Evolutionary conservation across 73 alveolate species (phyloP).

Genomic region (Paramecium pentaurelia): DNA sequence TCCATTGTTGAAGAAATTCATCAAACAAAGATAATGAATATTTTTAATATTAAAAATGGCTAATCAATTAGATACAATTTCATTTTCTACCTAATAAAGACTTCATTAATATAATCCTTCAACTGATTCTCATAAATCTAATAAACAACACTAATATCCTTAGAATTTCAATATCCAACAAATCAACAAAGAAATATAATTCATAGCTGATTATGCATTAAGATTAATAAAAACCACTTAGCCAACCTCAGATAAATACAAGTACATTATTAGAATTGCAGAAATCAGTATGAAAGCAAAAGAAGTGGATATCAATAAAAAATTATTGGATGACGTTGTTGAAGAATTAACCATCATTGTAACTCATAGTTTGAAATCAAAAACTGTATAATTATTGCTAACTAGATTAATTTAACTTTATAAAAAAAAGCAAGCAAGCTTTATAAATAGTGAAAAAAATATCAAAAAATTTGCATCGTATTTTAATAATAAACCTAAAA

Average conservation of each 20-base stretch:
- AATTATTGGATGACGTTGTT: background rate
- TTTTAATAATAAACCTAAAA: background rate
- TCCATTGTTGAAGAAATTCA: conserved; percentile 34
- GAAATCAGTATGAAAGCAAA: background rate
- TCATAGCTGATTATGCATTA: background rate
- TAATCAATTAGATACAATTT: conserved; percentile 8
- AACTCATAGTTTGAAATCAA: background rate
- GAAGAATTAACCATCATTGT: background rate
- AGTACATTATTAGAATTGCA: background rate
- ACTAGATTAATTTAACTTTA: background rate
- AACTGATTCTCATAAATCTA: background rate
- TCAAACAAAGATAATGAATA: conserved; percentile 3
- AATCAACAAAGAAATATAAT: background rate
- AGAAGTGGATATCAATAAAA: background rate
- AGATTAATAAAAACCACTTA: background rate
- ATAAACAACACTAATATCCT: background rate
- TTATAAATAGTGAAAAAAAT: background rate
- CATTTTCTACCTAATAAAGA: background rate
- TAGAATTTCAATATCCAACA: background rate
- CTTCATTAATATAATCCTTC: background rate
- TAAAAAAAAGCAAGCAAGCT: background rate
- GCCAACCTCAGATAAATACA: background rate
- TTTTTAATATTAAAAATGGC: background rate
- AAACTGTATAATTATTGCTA: background rate
- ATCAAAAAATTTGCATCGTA: background rate